These are phyloP conservation scores for Camelina neglecta DNA, from an alignment of 345 rosid genomes.

Conservation along the genomic window DNA sequence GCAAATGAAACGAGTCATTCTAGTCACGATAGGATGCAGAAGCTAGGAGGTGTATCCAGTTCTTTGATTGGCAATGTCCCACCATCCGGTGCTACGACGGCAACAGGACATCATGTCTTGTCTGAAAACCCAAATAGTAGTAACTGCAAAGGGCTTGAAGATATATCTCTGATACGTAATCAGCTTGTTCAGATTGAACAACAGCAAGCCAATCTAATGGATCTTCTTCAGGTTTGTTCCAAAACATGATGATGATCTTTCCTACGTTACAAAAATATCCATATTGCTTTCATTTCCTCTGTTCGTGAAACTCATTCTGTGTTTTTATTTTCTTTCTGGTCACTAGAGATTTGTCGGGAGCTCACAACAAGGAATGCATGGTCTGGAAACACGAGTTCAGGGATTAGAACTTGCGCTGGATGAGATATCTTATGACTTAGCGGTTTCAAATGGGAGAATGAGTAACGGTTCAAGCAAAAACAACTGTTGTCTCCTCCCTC, in stretches of 20 bases:
- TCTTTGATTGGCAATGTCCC: constrained; percentile 68
- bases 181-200: constrained; percentile 94
- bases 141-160: constrained; percentile 75
- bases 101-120: constrained; percentile 47
- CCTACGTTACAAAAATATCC: neutral
- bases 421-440: constrained; percentile 91
- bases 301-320: constrained; percentile 11
- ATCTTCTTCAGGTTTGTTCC: constrained; percentile 85
- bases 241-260: constrained; percentile 18
- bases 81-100: constrained; percentile 44
- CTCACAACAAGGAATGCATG: constrained; percentile 81
- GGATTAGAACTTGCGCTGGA: constrained; percentile 90
- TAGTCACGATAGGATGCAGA: constrained; percentile 51
- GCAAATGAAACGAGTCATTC: constrained; percentile 29
- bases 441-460: constrained; percentile 81
- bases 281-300: neutral
- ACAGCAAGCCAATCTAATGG: constrained; percentile 85
- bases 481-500: constrained; percentile 78
- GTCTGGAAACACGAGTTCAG: constrained; percentile 84
- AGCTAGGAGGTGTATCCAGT: constrained; percentile 55
- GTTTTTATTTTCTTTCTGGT: neutral
- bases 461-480: constrained; percentile 50
- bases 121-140: constrained; percentile 56
- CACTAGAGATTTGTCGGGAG: constrained; percentile 80
- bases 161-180: constrained; percentile 71